Evolutionary conservation across 73 alveolate species (phyloP).

Genomic region (Paramecium octaurelia): DNA sequence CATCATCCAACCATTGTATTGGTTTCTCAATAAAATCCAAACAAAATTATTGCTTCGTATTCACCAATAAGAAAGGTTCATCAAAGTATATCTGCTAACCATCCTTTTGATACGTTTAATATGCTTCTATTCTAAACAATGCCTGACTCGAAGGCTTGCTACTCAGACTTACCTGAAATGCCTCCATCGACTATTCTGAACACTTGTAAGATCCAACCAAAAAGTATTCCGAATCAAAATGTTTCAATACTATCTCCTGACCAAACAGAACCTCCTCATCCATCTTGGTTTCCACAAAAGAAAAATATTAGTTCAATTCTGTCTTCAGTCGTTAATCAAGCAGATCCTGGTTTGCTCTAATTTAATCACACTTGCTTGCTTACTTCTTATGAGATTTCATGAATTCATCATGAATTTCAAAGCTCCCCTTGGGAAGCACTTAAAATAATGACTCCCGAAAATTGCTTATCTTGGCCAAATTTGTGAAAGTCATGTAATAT

Average conservation of each 20-base stretch:
- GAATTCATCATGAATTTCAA: constrained; percentile 43
- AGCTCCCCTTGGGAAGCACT: constrained; percentile 36
- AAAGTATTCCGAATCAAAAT: constrained; percentile 12
- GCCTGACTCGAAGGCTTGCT: not conserved
- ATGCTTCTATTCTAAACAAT: constrained; percentile 19
- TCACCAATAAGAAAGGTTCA: constrained; percentile 1
- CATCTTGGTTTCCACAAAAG: not conserved
- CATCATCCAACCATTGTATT: not conserved
- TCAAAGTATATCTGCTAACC: constrained; percentile 4
- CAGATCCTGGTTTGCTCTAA: not conserved
- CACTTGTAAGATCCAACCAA: constrained; percentile 27
- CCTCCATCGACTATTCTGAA: constrained; percentile 18
- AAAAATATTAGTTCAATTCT: constrained; percentile 23
- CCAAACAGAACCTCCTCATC: constrained; percentile 43
- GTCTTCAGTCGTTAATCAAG: not conserved
- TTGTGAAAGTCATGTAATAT: not conserved
- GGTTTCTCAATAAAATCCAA: not conserved
- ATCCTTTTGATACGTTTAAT: not conserved
- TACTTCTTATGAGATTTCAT: constrained; percentile 7
- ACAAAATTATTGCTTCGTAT: not conserved
- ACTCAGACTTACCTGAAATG: not conserved
- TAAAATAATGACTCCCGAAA: constrained; percentile 25
- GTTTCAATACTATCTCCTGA: constrained; percentile 4
- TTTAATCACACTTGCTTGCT: not conserved
- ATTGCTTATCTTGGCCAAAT: not conserved